Percentiles rank a stretch among this genome's conserved stretches.
Conservation (phyloP, 2,329 filamentous ascomycete genomes). For the Hypoxylon sp. region DNA sequence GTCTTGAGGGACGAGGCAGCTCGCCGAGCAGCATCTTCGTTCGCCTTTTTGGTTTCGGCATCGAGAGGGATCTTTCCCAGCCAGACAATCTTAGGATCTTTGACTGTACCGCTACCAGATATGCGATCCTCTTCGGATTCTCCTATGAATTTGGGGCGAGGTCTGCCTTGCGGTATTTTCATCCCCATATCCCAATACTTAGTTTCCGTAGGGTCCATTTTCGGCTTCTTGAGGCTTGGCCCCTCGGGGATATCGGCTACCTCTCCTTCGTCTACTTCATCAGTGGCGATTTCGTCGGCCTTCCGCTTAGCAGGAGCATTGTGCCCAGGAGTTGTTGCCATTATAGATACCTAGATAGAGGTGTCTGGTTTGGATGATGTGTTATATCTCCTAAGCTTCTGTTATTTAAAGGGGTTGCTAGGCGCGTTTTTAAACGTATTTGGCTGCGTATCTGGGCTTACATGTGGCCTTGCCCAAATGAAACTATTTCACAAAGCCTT, state of each 20-base stretch:
- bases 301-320: conserved; percentile 17
- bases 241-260: not conserved
- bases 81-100: conserved; percentile 32
- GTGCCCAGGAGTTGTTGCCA: conserved; percentile 1
- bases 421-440: no score
- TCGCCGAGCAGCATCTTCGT: conserved; percentile 15
- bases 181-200: conserved; percentile 24
- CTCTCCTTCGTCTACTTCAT: conserved; percentile 7
- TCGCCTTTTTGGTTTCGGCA: conserved; percentile 6
- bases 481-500: not conserved
- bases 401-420: not conserved
- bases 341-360: conserved; percentile 3
- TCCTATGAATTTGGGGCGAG: conserved; percentile 18
- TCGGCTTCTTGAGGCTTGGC: conserved; percentile 6
- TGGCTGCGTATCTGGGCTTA: not conserved
- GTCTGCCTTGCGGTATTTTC: conserved; percentile 30
- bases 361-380: not conserved
- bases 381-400: not conserved
- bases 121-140: conserved; percentile 5
- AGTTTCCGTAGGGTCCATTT: not conserved
- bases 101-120: conserved; percentile 23
- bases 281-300: conserved; percentile 21
- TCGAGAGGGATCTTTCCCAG: conserved; percentile 15
- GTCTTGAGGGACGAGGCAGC: conserved; percentile 1
- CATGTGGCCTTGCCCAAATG: not conserved